A percentile compares a stretch with the other conserved stretches of the same genome.
phyloP scores from a whole-genome alignment of 2,329 filamentous ascomycete species.

The Diaporthe citrichinensis region DNA sequence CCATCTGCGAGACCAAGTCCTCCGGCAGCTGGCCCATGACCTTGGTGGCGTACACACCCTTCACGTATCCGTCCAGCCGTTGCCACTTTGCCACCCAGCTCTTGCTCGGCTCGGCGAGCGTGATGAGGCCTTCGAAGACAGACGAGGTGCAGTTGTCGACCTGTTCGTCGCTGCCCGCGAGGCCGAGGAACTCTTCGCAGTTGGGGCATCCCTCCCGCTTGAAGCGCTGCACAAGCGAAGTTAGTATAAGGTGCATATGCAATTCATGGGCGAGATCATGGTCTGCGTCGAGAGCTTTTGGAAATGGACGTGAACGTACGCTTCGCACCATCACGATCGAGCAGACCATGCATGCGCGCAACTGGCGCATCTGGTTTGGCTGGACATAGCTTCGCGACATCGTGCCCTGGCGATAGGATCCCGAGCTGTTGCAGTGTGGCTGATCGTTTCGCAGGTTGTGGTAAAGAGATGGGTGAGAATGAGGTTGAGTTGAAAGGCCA shows the following conservation, averaged over 20 bases:
- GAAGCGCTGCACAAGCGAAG: conserved; percentile 75
- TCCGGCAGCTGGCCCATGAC: conserved; percentile 86
- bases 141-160: conserved; percentile 95
- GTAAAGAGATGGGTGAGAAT: not conserved
- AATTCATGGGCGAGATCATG: not conserved
- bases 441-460: not conserved
- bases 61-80: conserved; percentile 87
- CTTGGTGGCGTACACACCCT: conserved; percentile 94
- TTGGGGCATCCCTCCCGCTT: conserved; percentile 91
- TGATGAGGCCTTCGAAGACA: conserved; percentile 94
- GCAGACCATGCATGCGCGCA: conserved; percentile 98
- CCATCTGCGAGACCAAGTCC: conserved; percentile 71
- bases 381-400: conserved; percentile 33
- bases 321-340: conserved; percentile 89
- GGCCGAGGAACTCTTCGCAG: conserved; percentile 92
- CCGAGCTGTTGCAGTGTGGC: not conserved
- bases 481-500: not conserved
- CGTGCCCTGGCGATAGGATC: not conserved
- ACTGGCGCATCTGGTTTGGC: conserved; percentile 35
- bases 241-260: conserved; percentile 41
- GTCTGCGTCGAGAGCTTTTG: not conserved
- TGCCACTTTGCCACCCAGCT: conserved; percentile 99
- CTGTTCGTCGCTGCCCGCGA: conserved; percentile 82
- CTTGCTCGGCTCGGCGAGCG: conserved; percentile 82
- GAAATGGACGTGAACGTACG: conserved; percentile 62